Evolutionary conservation across 1,139 yeast genomes (phyloP).

Genomic region (Yamadazyma triangularis): DNA sequence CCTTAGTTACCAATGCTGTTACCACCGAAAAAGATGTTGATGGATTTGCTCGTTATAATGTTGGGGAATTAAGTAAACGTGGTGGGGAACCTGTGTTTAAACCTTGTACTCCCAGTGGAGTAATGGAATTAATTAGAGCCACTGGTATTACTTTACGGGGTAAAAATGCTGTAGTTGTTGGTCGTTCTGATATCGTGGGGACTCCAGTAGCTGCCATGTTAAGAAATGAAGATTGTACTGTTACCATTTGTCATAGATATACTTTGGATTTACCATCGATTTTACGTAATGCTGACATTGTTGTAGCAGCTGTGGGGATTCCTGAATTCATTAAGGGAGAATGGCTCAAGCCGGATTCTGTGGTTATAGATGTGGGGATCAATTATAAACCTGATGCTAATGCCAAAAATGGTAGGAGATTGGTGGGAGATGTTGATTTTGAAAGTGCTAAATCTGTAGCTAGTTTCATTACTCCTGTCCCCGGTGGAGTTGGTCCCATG

Average conservation of each 20-base stretch:
- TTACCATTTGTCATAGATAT: conserved; percentile 65
- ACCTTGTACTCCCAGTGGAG: conserved; percentile 81
- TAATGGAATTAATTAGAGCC: conserved; percentile 61
- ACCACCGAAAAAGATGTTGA: conserved; percentile 70
- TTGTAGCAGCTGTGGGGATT: conserved; percentile 73
- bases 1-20: conserved; percentile 63
- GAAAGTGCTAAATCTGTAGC: conserved; percentile 54
- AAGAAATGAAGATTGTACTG: conserved; percentile 71
- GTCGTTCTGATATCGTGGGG: conserved; percentile 81
- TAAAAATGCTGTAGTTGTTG: conserved; percentile 71
- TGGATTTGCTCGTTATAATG: conserved; percentile 71
- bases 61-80: conserved; percentile 71
- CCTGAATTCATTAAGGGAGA: conserved; percentile 69
- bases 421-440: conserved; percentile 78
- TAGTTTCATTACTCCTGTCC: conserved; percentile 71
- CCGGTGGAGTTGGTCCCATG: conserved; percentile 91
- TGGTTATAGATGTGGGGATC: conserved; percentile 77
- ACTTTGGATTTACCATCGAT: conserved; percentile 49
- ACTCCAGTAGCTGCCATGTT: conserved; percentile 73
- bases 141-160: conserved; percentile 59
- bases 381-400: conserved; percentile 63
- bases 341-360: conserved; percentile 65
- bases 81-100: conserved; percentile 68
- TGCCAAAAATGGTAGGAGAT: conserved; percentile 59
- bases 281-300: conserved; percentile 62